Evolutionary conservation across 106 monocot genomes (phyloP).

Genomic region (Dioscorea zingiberensis): DNA sequence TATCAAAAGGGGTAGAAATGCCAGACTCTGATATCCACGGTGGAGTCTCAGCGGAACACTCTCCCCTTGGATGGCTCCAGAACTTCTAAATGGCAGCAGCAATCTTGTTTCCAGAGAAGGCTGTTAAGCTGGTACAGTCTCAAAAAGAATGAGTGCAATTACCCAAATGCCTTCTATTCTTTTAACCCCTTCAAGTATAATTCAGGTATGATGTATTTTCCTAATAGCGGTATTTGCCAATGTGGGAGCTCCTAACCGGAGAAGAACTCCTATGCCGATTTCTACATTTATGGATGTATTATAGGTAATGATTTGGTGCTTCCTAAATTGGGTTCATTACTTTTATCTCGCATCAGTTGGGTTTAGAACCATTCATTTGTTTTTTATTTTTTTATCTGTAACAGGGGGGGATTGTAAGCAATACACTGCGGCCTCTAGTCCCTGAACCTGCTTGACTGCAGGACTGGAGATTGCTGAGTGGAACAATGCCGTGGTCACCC

Average conservation of each 20-base stretch:
- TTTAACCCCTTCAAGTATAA: background rate
- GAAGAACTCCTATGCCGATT: slow-evolving; percentile 87
- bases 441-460: slow-evolving; percentile 68
- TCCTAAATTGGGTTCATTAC: background rate
- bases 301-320: slow-evolving; percentile 43
- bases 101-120: slow-evolving; percentile 89
- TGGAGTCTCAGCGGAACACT: slow-evolving; percentile 88
- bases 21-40: slow-evolving; percentile 92
- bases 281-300: slow-evolving; percentile 89
- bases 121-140: slow-evolving; percentile 4
- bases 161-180: background rate
- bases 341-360: background rate
- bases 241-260: slow-evolving; percentile 93
- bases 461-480: slow-evolving; percentile 79
- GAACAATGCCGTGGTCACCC: slow-evolving; percentile 87
- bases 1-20: slow-evolving; percentile 94
- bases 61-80: slow-evolving; percentile 99
- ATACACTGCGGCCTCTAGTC: slow-evolving; percentile 69
- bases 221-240: slow-evolving; percentile 82
- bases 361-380: too few species aligned
- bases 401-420: slow-evolving; percentile 88
- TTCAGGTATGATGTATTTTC: slow-evolving; percentile 95
- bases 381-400: background rate
- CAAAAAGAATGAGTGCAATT: background rate
- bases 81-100: slow-evolving; percentile 80